A percentile compares a stretch with the other conserved stretches of the same genome.
Conservation (phyloP, 257 asterid species). For the Przewalskia tangutica region DNA sequence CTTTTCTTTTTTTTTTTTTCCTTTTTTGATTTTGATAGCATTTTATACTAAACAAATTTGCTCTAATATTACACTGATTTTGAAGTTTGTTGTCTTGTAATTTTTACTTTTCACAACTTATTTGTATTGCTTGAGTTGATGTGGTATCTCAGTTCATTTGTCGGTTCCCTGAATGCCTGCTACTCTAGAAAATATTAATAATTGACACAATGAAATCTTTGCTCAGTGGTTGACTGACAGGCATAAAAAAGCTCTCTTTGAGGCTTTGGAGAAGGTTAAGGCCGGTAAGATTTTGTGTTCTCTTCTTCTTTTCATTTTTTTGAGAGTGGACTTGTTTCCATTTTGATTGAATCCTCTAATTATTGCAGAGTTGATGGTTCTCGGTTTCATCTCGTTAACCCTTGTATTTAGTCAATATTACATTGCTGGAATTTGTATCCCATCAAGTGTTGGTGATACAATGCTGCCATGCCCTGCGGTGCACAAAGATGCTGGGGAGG, state of each 20-base stretch:
- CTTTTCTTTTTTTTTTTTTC: neutral
- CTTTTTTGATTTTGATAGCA: neutral
- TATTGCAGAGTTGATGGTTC: constrained; percentile 89
- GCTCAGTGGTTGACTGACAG: constrained; percentile 64
- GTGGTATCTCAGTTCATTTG: neutral
- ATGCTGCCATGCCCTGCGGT: constrained; percentile 59
- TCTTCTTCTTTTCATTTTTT: neutral
- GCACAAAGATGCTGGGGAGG: constrained; percentile 5
- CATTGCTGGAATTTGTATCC: constrained; percentile 82
- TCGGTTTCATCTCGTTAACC: constrained; percentile 78
- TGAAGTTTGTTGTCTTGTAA: neutral
- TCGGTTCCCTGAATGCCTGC: neutral
- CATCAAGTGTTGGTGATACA: constrained; percentile 44
- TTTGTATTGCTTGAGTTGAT: neutral
- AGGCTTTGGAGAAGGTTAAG: constrained; percentile 91
- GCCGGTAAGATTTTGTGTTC: constrained; percentile 38
- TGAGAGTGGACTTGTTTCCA: neutral
- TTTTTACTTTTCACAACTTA: neutral
- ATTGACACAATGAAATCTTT: neutral
- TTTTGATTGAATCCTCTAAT: constrained; percentile 10
- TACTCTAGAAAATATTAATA: neutral
- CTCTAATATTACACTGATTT: neutral
- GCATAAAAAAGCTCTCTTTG: constrained; percentile 78
- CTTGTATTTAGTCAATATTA: constrained; percentile 83
- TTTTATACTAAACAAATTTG: neutral